Base-by-base conservation (phyloP, 2,329 filamentous ascomycete genomes). In the Ophiostoma piceae region DNA sequence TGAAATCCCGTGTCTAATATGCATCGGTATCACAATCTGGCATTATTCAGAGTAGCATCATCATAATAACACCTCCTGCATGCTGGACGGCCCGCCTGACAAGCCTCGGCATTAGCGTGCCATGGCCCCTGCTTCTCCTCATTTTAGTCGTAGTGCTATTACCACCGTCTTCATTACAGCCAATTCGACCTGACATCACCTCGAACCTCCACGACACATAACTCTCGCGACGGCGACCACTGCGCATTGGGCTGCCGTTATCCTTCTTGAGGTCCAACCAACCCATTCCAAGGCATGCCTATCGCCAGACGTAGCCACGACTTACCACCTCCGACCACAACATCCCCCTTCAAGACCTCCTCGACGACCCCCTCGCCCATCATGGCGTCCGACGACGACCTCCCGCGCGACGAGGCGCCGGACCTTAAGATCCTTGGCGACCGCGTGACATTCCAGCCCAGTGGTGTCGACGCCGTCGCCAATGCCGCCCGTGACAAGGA, bases 391-490 rank as follows among this genome's bases (percentile, higher is more conserved):
- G 76, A 79, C 70, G 78, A 79, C 66, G 78, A 81, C 72, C 75
- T 79, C 12, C 76, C 80, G 73, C 79, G 81, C 74, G 79, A 82
- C 74, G 87, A 87, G 66, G 88, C 90, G 68, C 90, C 90, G n/a
- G 90, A 92, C 78, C 82, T 94, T 68, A 88, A 92, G 78, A 92
- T 94, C 74, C 82, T 92, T 11, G 90, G 90, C 73, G 87, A 91
- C 76, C 83, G 89, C 75, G 87, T 93, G 74, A 92, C 88, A 1
- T 85, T 94, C 54, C 90, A 92, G 76, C 90, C 90, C 9, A 88
- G 88, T 74, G 90, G 89, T 71, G 82, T 89, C 71, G 85, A 87
- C 76, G 81, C 83, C 35, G 73, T 51, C 67, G 26, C 26, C 37
- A 35, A 37, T 26, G 77, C 81, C 83, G n/a, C 73, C 76, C 51